Evolutionary conservation across 805 yeast species (phyloP), one percentile per base, ranked within the genome.

Genomic region (Debaryomyces hansenii): DNA sequence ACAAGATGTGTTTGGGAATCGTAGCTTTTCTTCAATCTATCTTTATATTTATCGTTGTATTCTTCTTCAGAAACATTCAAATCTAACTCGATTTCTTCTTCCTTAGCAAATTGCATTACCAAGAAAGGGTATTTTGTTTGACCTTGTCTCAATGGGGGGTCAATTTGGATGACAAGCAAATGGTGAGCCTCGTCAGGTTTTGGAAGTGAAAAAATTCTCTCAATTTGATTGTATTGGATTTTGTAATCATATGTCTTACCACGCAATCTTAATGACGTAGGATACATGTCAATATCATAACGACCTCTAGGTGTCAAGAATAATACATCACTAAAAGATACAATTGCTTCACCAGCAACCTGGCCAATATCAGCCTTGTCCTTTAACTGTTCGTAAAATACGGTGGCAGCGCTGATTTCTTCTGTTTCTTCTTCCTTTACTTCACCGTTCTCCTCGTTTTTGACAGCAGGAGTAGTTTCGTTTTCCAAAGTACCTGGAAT

Each of bases 211-310:
- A 94, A 92, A 32, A 94, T 83, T 59, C 97, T 79, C 67, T 90
- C 96, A 51, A 94, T 84, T 62, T 90, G 94, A 59, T 84, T 79
- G 67, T 88, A 92, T 64, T 87, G 96, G 49, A 94, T 80, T 70
- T 92, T 94, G 77, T 94, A 95, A 65, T 94, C 99, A 70, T 94
- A 94, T 2, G 98, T 94, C 69, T 92, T 94, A 64, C 99, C 99
- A 59, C 99, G 83, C 43, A 94, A 77, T 62, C 98, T 83, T 67
- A 94, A 80, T 42, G 94, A 87, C 27, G 82, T 80, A 31, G 88
- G 84, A 68, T 88, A 94, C 84, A 94, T 85, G 67, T 92, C 97
- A 57, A 94, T 87, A 66, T 94, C 98, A 66, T 91, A 94, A 67
- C 99, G 92, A 54, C 99, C 99, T 78, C 99, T 85, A 59, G 99